Conservation (phyloP, 1,284 basidiomycete genomes). For the Marasmius fiardii region DNA sequence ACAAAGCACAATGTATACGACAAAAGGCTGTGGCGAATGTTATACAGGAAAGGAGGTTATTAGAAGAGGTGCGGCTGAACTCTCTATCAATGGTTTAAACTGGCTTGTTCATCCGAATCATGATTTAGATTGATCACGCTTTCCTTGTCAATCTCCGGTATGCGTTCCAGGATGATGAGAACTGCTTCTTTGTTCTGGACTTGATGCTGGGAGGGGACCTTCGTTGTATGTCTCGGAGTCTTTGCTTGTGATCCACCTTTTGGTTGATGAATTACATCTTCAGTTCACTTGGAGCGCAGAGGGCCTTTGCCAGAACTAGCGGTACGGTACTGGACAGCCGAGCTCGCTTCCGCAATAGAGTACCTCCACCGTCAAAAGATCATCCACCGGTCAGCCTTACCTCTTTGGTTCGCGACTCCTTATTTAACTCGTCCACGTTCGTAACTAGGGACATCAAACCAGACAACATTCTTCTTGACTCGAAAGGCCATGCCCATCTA, state of each 20-base stretch:
- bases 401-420: conserved; percentile 15
- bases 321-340: conserved; percentile 89
- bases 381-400: conserved; percentile 78
- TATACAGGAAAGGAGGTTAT: conserved; percentile 86
- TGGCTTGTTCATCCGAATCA: conserved; percentile 20
- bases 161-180: conserved; percentile 97
- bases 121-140: conserved; percentile 82
- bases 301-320: conserved; percentile 76
- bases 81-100: conserved; percentile 16
- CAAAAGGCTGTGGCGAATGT: conserved; percentile 93
- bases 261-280: conserved; percentile 9
- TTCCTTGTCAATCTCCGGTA: conserved; percentile 95
- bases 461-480: conserved; percentile 94
- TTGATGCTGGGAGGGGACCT: conserved; percentile 96
- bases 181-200: conserved; percentile 97
- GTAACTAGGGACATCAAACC: conserved; percentile 85
- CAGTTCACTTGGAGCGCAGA: conserved; percentile 87
- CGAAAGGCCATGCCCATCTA: conserved; percentile 90
- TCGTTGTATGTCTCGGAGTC: conserved; percentile 64
- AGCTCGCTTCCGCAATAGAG: conserved; percentile 81
- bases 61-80: conserved; percentile 76
- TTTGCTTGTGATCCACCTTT: conserved; percentile 8
- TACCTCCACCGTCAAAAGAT: conserved; percentile 92
- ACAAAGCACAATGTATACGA: conserved; percentile 89
- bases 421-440: conserved; percentile 29